Conservation (phyloP, 768 basidiomycete genomes). For the Tremella yokohamensis region DNA sequence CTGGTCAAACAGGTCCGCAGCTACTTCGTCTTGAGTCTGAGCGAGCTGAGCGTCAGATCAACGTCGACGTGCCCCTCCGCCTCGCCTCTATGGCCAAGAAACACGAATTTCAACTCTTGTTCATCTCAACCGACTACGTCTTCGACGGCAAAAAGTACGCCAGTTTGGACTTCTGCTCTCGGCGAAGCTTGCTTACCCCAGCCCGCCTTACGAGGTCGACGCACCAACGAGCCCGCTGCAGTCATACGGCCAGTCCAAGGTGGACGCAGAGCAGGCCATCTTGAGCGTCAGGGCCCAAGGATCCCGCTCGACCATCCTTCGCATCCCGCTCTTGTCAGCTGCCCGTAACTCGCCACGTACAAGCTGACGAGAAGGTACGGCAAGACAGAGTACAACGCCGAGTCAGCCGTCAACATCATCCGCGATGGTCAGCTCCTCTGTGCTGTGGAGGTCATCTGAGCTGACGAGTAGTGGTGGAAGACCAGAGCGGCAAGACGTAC, state of each 20-base stretch:
- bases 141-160: constrained; percentile 74
- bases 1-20: constrained; percentile 61
- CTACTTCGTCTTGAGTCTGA: too few species aligned
- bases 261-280: constrained; percentile 78
- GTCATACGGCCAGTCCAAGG: constrained; percentile 80
- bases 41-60: constrained; percentile 59
- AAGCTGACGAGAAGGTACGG: constrained; percentile 64
- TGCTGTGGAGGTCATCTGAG: background rate
- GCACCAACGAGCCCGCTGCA: constrained; percentile 78
- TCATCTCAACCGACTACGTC: constrained; percentile 98
- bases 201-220: constrained; percentile 77
- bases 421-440: constrained; percentile 59
- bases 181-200: constrained; percentile 11
- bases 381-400: constrained; percentile 73
- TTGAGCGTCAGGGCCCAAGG: constrained; percentile 56
- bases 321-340: constrained; percentile 82
- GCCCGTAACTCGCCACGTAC: background rate
- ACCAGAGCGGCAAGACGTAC: constrained; percentile 80
- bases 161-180: background rate
- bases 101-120: constrained; percentile 69
- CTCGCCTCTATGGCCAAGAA: constrained; percentile 66
- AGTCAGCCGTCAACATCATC: constrained; percentile 84
- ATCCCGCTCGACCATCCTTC: constrained; percentile 62
- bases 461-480: constrained; percentile 60
- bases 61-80: constrained; percentile 68